A percentile compares a stretch with the other conserved stretches of the same genome.
Evolutionary conservation across 1,139 yeast genomes (phyloP).

Genomic region (Hemisphaericaspora lyxosophila): DNA sequence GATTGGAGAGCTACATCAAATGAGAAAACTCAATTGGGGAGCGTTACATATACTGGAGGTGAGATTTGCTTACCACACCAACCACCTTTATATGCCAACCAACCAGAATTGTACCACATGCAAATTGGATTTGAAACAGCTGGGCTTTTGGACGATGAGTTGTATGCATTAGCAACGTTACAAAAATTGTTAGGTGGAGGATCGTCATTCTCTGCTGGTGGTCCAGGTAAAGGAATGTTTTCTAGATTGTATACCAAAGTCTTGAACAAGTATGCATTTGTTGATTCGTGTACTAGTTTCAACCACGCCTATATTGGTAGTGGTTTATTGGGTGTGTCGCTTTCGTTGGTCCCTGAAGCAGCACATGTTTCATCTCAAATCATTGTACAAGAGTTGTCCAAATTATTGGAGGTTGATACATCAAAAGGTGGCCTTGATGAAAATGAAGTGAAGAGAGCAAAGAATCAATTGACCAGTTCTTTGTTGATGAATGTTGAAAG

Average conservation of each 20-base stretch:
- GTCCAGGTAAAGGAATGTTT: conserved; percentile 99
- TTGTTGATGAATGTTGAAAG: conserved; percentile 91
- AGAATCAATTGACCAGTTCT: conserved; percentile 87
- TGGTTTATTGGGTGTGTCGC: conserved; percentile 87
- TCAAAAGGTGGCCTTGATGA: conserved; percentile 62
- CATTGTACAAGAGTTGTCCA: conserved; percentile 71
- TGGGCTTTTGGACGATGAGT: conserved; percentile 80
- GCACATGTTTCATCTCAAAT: conserved; percentile 82
- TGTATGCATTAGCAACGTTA: conserved; percentile 85
- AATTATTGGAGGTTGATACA: conserved; percentile 54
- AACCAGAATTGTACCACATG: conserved; percentile 82
- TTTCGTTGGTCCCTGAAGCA: conserved; percentile 83
- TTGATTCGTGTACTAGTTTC: conserved; percentile 85
- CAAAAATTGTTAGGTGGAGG: conserved; percentile 97
- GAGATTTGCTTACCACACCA: conserved; percentile 66
- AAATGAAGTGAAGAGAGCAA: conserved; percentile 81
- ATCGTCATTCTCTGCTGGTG: conserved; percentile 97
- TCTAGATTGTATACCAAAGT: conserved; percentile 90
- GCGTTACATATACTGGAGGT: conserved; percentile 76
- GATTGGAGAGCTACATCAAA: conserved; percentile 41
- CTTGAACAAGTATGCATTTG: conserved; percentile 84
- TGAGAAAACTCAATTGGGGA: conserved; percentile 33
- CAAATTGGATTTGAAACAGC: conserved; percentile 89
- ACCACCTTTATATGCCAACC: conserved; percentile 65
- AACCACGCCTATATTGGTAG: conserved; percentile 89